phyloP scores from a whole-genome alignment of 2,329 filamentous ascomycete genomes.

The Trichoderma sp. region DNA sequence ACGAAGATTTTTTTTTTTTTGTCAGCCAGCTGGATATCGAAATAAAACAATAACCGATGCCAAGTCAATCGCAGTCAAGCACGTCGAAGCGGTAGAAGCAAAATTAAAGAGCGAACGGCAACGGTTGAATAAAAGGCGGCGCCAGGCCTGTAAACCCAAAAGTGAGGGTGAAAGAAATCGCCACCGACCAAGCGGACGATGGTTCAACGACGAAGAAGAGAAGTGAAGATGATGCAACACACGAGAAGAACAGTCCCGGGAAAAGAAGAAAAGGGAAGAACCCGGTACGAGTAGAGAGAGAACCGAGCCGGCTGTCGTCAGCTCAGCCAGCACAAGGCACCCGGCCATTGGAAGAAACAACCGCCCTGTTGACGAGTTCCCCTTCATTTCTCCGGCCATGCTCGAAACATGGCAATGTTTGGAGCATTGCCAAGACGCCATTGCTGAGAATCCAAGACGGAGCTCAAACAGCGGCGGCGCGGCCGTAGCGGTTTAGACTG shows the following conservation, averaged over 20 bases:
- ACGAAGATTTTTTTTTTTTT: neutral
- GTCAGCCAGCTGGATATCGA: slow-evolving; percentile 18
- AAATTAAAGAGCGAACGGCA: slow-evolving; percentile 18
- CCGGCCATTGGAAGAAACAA: neutral
- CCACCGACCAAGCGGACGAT: slow-evolving; percentile 9
- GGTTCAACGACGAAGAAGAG: slow-evolving; percentile 13
- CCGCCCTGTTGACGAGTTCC: neutral
- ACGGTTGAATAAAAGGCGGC: slow-evolving; percentile 16
- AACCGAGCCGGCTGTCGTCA: slow-evolving; percentile 17
- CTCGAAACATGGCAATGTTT: slow-evolving; percentile 12
- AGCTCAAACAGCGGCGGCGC: slow-evolving; percentile 18
- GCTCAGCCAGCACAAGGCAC: neutral
- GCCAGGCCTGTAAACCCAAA: slow-evolving; percentile 15
- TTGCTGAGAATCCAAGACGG: neutral
- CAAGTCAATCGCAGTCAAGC: neutral
- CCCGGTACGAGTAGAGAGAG: slow-evolving; percentile 3
- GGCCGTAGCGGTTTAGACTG: slow-evolving; percentile 11
- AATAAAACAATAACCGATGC: slow-evolving; percentile 11
- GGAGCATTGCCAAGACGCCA: slow-evolving; percentile 15
- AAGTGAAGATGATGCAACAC: slow-evolving; percentile 23
- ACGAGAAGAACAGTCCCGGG: slow-evolving; percentile 19
- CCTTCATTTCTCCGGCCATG: slow-evolving; percentile 7
- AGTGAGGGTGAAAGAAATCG: neutral
- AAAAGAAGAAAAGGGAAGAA: slow-evolving; percentile 22
- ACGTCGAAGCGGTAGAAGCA: neutral